A percentile compares a stretch with the other conserved stretches of the same genome.
Evolutionary conservation across 1,284 basidiomycete genomes (phyloP).

Genomic region (Singerocomus rubriflavus): DNA sequence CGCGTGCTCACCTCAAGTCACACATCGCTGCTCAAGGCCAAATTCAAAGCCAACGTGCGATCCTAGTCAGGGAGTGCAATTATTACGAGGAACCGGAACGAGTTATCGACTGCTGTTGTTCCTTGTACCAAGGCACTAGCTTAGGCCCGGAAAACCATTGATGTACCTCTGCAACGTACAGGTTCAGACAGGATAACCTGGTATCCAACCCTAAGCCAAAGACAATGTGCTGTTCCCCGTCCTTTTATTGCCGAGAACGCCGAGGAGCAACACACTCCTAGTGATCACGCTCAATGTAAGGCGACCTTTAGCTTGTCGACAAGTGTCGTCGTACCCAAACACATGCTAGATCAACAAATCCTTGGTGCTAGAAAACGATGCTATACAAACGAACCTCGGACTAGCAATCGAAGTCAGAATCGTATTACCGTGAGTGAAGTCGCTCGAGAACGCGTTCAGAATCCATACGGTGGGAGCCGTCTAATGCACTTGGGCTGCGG

Average conservation of each 20-base stretch:
- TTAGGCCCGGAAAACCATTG: neutral
- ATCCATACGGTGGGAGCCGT: slow-evolving; percentile 5
- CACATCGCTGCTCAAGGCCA: neutral
- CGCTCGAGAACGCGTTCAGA: neutral
- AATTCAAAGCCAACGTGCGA: neutral
- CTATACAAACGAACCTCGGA: neutral
- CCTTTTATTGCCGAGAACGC: too few relatives aligned
- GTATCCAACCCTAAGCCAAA: too few relatives aligned
- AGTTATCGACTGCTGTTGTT: neutral
- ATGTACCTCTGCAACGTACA: neutral
- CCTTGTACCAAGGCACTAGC: neutral
- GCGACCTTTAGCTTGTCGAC: neutral
- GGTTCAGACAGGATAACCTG: too few relatives aligned
- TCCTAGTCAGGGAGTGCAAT: neutral
- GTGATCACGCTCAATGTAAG: neutral
- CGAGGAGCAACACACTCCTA: neutral
- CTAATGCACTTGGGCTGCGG: slow-evolving; percentile 14
- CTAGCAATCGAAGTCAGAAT: neutral
- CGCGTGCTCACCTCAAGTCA: neutral
- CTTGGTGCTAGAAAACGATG: neutral
- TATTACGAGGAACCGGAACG: neutral
- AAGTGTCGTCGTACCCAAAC: neutral
- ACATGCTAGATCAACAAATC: neutral
- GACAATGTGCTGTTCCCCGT: too few relatives aligned
- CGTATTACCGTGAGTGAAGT: too few relatives aligned